These are phyloP conservation scores for Brassica rapa DNA, from an alignment of 345 rosid species.

Conservation along the genomic window DNA sequence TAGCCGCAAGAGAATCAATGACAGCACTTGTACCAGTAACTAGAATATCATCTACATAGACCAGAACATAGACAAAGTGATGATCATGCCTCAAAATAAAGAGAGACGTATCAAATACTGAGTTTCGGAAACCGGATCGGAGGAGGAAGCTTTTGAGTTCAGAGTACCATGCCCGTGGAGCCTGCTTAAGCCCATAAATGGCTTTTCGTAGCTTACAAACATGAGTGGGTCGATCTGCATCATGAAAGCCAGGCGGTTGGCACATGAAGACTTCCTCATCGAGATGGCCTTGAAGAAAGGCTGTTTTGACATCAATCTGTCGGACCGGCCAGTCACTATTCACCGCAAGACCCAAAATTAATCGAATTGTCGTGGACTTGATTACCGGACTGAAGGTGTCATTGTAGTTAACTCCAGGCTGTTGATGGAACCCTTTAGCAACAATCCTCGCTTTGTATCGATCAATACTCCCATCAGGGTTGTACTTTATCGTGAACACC, in stretches of 20 bases:
- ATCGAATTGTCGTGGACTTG: not conserved
- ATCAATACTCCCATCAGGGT: not conserved
- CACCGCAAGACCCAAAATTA: not conserved
- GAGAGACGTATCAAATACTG: too few species aligned
- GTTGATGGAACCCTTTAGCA: constrained; percentile 17
- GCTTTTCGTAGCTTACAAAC: too few species aligned
- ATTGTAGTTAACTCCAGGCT: not conserved
- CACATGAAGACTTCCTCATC: not conserved
- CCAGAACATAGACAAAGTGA: too few species aligned
- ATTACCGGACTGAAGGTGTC: not conserved
- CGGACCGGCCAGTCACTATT: not conserved
- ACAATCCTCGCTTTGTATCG: not conserved
- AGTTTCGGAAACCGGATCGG: too few species aligned
- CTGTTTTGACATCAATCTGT: constrained; percentile 14
- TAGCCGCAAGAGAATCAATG: too few species aligned
- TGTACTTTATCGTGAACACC: not conserved
- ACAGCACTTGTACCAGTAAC: too few species aligned
- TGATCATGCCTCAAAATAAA: too few species aligned
- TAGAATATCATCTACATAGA: too few species aligned
- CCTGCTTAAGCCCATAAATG: too few species aligned
- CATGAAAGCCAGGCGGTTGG: not conserved
- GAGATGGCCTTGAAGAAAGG: not conserved
- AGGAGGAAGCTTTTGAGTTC: too few species aligned
- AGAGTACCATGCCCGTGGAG: too few species aligned
- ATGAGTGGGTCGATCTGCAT: not conserved